phyloP scores from a whole-genome alignment of 1,284 basidiomycete species.

The Sporisorium reilianum region DNA sequence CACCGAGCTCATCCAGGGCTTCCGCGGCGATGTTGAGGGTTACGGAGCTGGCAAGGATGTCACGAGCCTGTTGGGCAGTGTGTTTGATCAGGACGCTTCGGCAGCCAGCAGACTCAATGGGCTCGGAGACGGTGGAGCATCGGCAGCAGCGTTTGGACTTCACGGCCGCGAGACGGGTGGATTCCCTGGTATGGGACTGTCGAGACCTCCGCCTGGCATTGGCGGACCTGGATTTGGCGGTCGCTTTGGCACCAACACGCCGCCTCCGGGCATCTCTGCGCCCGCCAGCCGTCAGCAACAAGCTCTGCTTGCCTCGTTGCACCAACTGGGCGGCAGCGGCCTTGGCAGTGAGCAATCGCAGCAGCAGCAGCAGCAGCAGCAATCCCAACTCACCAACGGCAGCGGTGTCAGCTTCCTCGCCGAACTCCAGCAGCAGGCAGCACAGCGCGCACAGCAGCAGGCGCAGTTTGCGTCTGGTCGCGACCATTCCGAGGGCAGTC shows the following conservation, averaged over 20 bases:
- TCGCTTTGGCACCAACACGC: conserved; percentile 47
- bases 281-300: conserved; percentile 53
- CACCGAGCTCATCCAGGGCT: conserved; percentile 36
- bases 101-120: conserved; percentile 20
- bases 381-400: conserved; percentile 31
- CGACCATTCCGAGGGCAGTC: conserved; percentile 25
- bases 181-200: conserved; percentile 45
- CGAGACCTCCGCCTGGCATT: conserved; percentile 43
- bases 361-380: conserved; percentile 33
- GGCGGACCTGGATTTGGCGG: conserved; percentile 39
- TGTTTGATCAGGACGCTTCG: conserved; percentile 51
- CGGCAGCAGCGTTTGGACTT: conserved; percentile 30
- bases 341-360: conserved; percentile 19
- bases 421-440: conserved; percentile 50
- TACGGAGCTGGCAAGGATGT: conserved; percentile 46
- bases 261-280: conserved; percentile 43
- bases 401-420: conserved; percentile 41
- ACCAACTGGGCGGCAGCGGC: conserved; percentile 37
- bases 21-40: conserved; percentile 25
- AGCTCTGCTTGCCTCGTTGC: conserved; percentile 47
- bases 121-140: conserved; percentile 35
- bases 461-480: conserved; percentile 28
- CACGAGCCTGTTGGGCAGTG: conserved; percentile 53
- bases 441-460: conserved; percentile 48
- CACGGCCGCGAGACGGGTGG: conserved; percentile 31